A percentile compares a stretch with the other conserved stretches of the same genome.
These are phyloP conservation scores for Solanum aculeatissimum DNA, from an alignment of 305 asterid genomes.

Conservation along the genomic window DNA sequence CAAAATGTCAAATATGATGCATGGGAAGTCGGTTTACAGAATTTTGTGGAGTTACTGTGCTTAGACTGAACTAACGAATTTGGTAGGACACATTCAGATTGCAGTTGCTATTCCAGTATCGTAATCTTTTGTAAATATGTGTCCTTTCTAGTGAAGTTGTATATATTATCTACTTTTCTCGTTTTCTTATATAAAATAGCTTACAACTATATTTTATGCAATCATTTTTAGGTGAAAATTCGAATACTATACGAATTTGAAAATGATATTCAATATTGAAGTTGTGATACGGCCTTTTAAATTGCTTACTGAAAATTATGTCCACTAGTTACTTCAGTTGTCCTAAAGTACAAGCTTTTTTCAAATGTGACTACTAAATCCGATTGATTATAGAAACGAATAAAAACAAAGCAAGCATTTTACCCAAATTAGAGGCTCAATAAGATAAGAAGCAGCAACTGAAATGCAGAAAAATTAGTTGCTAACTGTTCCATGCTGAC, in stretches of 20 bases:
- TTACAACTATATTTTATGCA: not conserved
- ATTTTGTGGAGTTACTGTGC: slow-evolving; percentile 9
- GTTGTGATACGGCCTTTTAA: not conserved
- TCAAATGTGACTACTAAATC: not conserved
- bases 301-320: not conserved
- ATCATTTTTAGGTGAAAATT: not conserved
- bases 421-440: not conserved
- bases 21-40: not conserved
- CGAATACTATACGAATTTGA: not conserved
- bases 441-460: not conserved
- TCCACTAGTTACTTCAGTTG: not conserved
- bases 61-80: slow-evolving; percentile 27
- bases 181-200: not conserved
- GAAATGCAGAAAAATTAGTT: not conserved
- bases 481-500: not conserved
- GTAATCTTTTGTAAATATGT: slow-evolving; percentile 14
- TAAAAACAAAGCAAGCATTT: not conserved
- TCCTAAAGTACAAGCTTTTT: not conserved
- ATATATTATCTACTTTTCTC: not conserved
- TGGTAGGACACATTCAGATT: slow-evolving; percentile 6
- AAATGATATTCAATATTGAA: not conserved
- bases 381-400: not conserved
- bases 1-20: not conserved
- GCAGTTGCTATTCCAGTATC: slow-evolving; percentile 6
- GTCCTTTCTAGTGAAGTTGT: slow-evolving; percentile 17